phyloP scores from a whole-genome alignment of 2,329 filamentous ascomycete genomes.

The Calonectria pteridis region DNA sequence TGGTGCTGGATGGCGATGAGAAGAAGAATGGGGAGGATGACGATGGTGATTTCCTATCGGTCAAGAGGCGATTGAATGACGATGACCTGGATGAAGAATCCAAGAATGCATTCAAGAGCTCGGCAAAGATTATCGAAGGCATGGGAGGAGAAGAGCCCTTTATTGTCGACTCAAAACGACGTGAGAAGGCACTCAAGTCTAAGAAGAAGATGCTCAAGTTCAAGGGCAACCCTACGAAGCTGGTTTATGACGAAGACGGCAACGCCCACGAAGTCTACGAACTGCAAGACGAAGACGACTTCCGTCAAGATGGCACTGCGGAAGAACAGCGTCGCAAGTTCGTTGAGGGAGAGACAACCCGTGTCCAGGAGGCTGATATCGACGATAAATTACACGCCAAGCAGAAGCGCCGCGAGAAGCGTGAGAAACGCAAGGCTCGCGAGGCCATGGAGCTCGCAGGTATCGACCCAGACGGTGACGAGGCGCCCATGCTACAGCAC shows the following conservation, averaged over 20 bases:
- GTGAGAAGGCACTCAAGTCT: slow-evolving; percentile 93
- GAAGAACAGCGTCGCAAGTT: slow-evolving; percentile 83
- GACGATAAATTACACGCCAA: slow-evolving; percentile 86
- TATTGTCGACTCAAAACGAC: slow-evolving; percentile 92
- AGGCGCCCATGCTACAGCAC: slow-evolving; percentile 50
- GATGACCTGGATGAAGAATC: slow-evolving; percentile 70
- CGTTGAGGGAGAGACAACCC: slow-evolving; percentile 78
- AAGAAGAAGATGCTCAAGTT: slow-evolving; percentile 95
- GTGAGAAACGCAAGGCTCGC: slow-evolving; percentile 77
- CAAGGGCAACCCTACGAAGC: slow-evolving; percentile 86
- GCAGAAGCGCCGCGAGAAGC: slow-evolving; percentile 82
- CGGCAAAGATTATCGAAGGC: slow-evolving; percentile 72
- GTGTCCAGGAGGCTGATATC: slow-evolving; percentile 80
- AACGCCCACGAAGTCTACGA: slow-evolving; percentile 88
- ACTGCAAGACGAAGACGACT: slow-evolving; percentile 86
- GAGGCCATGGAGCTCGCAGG: slow-evolving; percentile 59
- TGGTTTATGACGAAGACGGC: slow-evolving; percentile 94
- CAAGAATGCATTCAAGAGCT: slow-evolving; percentile 56
- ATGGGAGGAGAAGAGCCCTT: slow-evolving; percentile 80
- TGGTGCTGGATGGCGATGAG: slow-evolving; percentile 75
- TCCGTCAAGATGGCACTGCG: slow-evolving; percentile 79
- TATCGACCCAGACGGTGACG: slow-evolving; percentile 42
- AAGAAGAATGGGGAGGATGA: slow-evolving; percentile 65
- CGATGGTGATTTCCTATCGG: slow-evolving; percentile 85
- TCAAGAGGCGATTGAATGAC: slow-evolving; percentile 87